Base-by-base conservation (phyloP, 2,329 filamentous ascomycete genomes). In the Alternaria longipes region DNA sequence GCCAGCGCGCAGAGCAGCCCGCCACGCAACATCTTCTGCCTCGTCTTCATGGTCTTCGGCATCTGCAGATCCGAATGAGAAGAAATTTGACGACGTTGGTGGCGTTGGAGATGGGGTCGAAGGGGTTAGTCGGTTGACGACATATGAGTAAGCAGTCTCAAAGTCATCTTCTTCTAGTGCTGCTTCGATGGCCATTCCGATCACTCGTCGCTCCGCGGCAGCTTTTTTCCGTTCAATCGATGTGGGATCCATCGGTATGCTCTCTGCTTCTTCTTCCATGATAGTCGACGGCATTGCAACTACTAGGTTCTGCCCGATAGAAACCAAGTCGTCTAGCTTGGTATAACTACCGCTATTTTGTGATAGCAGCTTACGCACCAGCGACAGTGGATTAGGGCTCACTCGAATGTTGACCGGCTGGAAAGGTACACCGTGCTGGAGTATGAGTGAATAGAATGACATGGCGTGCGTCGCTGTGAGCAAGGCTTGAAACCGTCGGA, bases 111-210 rank as follows among this genome's bases (percentile, higher is more conserved):
- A 67, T 5, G 66, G 64, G 5, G 62, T 54, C 14, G 76, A 79
- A 8, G 79, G 74, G 8, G 84, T 83, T 0, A 95, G 82, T 22
- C 90, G 87, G 72, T 89, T 93, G 47, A 92, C 86, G 2, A 94
- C 89, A 72, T 92, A 94, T 0, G 91, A 94, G 75, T 94, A 95
- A 11, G 92, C 92, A 0, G 92, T 95, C 74, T 96, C 92, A 63
- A 95, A 95, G 74, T 89, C 92, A 64, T 93, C 89, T 73, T 94
- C 91, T 9, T 84, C 83, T 1, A 95, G 83, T 12, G 92, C 91
- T 14, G 90, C 89, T 73, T 93, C 89, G 41, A 94, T 88, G 65
- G 91, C 93, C 90, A 94, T 92, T 60, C 90, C 90, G 6, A 89
- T 89, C 52, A 95, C 88, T 30, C 91, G 86, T 49, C 86, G 87